Conservation (phyloP, 306 rosid genomes). For the Castanopsis chinensis region DNA sequence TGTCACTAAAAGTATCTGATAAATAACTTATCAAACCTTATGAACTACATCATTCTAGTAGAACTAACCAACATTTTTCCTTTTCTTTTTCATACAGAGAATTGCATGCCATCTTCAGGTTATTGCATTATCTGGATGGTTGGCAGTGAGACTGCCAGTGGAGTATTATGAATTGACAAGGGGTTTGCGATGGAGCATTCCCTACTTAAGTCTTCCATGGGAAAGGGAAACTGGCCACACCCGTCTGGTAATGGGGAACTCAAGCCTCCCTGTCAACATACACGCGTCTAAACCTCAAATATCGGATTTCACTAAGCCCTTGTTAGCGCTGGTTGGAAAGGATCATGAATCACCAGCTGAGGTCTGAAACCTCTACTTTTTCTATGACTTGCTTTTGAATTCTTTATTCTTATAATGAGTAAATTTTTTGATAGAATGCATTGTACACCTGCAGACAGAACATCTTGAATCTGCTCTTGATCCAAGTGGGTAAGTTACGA, state of each 20-base stretch:
- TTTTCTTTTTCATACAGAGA: slow-evolving; percentile 60
- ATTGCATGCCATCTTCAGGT: slow-evolving; percentile 78
- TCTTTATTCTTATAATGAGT: not conserved
- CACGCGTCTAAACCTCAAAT: not conserved
- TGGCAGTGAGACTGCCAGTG: slow-evolving; percentile 66
- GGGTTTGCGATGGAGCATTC: slow-evolving; percentile 78
- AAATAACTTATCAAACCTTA: not conserved
- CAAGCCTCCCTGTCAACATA: slow-evolving; percentile 47
- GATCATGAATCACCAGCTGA: not conserved
- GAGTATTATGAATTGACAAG: slow-evolving; percentile 73
- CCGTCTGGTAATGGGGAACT: slow-evolving; percentile 32
- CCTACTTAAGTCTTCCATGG: slow-evolving; percentile 78
- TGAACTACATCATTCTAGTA: not conserved
- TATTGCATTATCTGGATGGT: slow-evolving; percentile 79
- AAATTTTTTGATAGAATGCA: not conserved
- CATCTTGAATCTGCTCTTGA: slow-evolving; percentile 55
- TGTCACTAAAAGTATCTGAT: not conserved
- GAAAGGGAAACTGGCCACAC: slow-evolving; percentile 33
- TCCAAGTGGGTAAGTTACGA: slow-evolving; percentile 49
- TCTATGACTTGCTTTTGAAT: not conserved
- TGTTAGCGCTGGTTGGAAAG: too few species aligned
- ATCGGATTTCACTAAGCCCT: accelerated
- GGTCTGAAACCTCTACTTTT: slow-evolving; percentile 42
- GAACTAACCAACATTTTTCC: not conserved
- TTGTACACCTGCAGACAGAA: slow-evolving; percentile 57